These are phyloP conservation scores for Pilobolus umbonatus DNA, from an alignment of 192 early-diverging fungal genomes.

Conservation along the genomic window DNA sequence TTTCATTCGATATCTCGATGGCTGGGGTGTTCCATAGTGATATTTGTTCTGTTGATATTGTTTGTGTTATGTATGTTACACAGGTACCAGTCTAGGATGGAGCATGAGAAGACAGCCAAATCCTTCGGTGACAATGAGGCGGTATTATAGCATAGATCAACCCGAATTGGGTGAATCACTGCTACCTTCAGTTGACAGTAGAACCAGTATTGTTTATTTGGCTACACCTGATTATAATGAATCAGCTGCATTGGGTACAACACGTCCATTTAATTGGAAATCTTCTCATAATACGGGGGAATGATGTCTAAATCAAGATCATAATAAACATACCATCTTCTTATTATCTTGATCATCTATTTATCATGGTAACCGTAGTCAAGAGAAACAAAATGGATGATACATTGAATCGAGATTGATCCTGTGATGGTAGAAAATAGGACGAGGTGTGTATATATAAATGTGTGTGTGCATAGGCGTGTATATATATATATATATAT, in stretches of 20 bases:
- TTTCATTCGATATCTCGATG: conserved; percentile 24
- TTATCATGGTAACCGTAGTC: background rate
- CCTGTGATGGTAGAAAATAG: too few relatives aligned
- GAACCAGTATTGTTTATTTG: conserved; percentile 8
- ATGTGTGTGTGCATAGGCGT: too few relatives aligned
- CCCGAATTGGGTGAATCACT: background rate
- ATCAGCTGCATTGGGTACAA: conserved; percentile 3
- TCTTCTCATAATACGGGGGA: background rate
- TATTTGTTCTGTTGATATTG: conserved; percentile 29
- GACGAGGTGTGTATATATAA: too few relatives aligned
- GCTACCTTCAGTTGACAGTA: background rate
- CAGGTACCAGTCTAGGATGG: conserved; percentile 34
- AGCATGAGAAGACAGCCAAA: conserved; percentile 31
- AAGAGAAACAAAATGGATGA: background rate
- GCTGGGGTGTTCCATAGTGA: conserved; percentile 21
- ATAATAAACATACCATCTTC: background rate
- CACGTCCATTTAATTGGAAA: conserved; percentile 10
- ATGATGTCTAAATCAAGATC: background rate
- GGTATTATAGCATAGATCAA: too few relatives aligned
- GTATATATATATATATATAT: too few relatives aligned
- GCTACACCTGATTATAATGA: conserved; percentile 16
- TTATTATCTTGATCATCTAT: background rate
- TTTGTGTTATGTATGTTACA: conserved; percentile 28
- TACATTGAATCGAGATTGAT: too few relatives aligned
- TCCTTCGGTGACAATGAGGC: conserved; percentile 33